Percentiles rank a stretch among this genome's conserved stretches.
Evolutionary conservation across 805 yeast species (phyloP).

Genomic region (Danielia oregonensis): DNA sequence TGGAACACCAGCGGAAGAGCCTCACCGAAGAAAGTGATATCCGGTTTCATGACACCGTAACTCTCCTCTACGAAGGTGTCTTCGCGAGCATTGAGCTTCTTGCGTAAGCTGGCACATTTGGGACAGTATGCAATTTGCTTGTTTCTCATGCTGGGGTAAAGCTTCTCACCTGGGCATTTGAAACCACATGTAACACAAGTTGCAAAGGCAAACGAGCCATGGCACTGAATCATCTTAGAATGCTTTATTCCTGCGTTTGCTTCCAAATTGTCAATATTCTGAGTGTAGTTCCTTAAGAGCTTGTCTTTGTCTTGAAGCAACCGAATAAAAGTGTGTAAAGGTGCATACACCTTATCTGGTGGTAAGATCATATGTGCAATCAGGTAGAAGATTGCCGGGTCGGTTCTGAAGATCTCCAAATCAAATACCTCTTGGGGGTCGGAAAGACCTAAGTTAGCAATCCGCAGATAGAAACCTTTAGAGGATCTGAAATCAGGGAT

Average conservation of each 20-base stretch:
- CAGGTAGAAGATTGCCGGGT: constrained; percentile 80
- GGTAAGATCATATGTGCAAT: constrained; percentile 85
- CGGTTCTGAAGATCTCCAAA: constrained; percentile 61
- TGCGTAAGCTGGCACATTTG: constrained; percentile 48
- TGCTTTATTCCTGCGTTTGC: constrained; percentile 68
- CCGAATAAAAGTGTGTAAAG: constrained; percentile 77
- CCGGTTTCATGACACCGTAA: constrained; percentile 86
- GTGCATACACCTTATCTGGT: constrained; percentile 61
- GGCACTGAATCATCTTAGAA: constrained; percentile 79
- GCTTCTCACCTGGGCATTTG: constrained; percentile 59
- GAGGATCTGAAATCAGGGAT: constrained; percentile 91
- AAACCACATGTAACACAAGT: constrained; percentile 75
- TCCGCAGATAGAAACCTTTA: constrained; percentile 74
- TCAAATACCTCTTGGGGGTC: constrained; percentile 94
- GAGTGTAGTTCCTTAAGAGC: constrained; percentile 80
- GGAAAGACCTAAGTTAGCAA: constrained; percentile 62
- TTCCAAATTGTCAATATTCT: constrained; percentile 86
- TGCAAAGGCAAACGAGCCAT: constrained; percentile 88
- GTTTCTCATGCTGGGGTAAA: constrained; percentile 56
- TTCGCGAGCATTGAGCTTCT: constrained; percentile 22
- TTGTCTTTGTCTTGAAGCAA: constrained; percentile 72
- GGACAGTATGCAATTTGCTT: constrained; percentile 72
- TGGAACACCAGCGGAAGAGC: constrained; percentile 71
- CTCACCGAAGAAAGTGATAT: constrained; percentile 90
- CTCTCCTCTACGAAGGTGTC: constrained; percentile 41